Base-by-base conservation (phyloP, 2,329 filamentous ascomycete species). In the Fusarium continuum region DNA sequence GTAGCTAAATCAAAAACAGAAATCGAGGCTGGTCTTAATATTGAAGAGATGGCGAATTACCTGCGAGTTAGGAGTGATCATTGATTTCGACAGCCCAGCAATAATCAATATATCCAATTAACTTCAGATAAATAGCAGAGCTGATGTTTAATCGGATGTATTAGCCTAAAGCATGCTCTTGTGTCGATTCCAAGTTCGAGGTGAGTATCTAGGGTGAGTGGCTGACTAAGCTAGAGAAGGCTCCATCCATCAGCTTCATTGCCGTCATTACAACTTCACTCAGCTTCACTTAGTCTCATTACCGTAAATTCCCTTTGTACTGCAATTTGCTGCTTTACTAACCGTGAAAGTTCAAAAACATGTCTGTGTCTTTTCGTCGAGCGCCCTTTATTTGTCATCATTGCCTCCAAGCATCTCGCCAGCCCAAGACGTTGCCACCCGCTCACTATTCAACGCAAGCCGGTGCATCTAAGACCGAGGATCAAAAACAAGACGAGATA, bases 201-300 rank as follows among this genome's bases (percentile, higher is more conserved):
- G 8, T 25, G 43, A n/a, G 23, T 10, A 29, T 44, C 19, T 34
- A 23, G 34, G 36, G 38, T 25, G 14, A 19, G 16, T 53, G 34
- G 66, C 49, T 69, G 61, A 69, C 64, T 69, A 60, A 69, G 25
- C 49, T n/a, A n/a, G n/a, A n/a, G n/a, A n/a, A n/a, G n/a, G n/a
- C n/a, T n/a, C 5, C 2, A 22, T 32, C 28, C 31, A 46, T 49
- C 54, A 43, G 32, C 48, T 48, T 55, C 55, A 55, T 55, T 22
- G 38, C 50, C 55, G 38, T 63, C 59, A 64, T 59, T 29, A 51
- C 38, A 38, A 52, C 31, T 40, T 28, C 29, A 40, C 26, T 26
- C 34, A 28, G 34, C 39, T 35, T 36, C 23, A 35, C 36, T 44
- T 22, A 45, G 8, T 23, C 19, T 46, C 23, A 17, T 41, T 22